phyloP scores from a whole-genome alignment of 306 rosid species.

The Ochetophila trinervis region DNA sequence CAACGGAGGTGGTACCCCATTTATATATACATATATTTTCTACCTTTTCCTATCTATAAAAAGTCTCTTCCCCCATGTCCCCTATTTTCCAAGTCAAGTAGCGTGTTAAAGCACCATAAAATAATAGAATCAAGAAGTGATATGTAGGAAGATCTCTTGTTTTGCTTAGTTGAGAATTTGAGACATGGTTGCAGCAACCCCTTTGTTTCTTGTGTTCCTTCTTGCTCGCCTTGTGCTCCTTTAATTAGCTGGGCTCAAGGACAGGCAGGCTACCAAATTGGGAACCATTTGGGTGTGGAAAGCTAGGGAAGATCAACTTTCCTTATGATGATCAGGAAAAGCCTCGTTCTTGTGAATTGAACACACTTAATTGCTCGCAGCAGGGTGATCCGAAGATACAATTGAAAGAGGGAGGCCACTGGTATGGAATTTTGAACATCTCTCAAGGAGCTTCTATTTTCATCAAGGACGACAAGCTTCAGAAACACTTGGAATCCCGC shows the following conservation, averaged over 20 bases:
- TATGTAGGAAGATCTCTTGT: too few relatives aligned
- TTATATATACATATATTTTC: not conserved
- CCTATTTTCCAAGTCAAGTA: conserved; percentile 18
- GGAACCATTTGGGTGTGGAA: not conserved
- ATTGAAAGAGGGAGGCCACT: not conserved
- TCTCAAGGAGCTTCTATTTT: rapidly evolving
- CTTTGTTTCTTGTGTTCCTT: conserved; percentile 10
- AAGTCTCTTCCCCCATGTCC: conserved; percentile 20
- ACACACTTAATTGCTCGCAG: not conserved
- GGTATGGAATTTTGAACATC: not conserved
- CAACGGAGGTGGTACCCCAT: too few relatives aligned
- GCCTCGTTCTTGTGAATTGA: not conserved
- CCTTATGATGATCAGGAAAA: rapidly evolving
- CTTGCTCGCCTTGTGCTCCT: conserved; percentile 14
- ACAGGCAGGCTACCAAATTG: not conserved
- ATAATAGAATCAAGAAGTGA: not conserved
- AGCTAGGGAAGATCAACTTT: rapidly evolving
- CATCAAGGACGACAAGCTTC: not conserved
- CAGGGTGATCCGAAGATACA: rapidly evolving
- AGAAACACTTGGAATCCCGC: too few relatives aligned
- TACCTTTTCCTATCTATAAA: too few relatives aligned
- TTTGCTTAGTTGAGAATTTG: not conserved
- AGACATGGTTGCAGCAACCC: conserved; percentile 14
- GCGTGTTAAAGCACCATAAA: conserved; percentile 17
- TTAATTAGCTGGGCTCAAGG: not conserved